A percentile compares a stretch with the other conserved stretches of the same genome.
phyloP scores from a whole-genome alignment of 257 asterid species.

The Primulina huaijiensis region DNA sequence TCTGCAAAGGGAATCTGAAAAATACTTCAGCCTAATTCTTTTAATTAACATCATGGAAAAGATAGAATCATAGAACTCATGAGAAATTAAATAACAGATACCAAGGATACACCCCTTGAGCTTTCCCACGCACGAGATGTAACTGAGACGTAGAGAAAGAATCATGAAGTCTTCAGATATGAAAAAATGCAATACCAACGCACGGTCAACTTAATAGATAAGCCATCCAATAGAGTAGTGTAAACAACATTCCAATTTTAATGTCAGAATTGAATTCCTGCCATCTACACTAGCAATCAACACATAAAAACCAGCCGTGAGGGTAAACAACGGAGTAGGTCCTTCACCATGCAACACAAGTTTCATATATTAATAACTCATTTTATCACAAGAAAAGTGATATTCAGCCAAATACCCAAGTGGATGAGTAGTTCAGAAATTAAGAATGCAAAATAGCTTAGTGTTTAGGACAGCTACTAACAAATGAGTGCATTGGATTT shows the following conservation, averaged over 20 bases:
- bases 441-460: not conserved
- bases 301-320: not conserved
- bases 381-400: not conserved
- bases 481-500: not conserved
- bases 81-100: conserved; percentile 19
- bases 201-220: not conserved
- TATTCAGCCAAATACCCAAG: not conserved
- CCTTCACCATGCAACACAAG: not conserved
- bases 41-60: not conserved
- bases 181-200: not conserved
- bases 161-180: not conserved
- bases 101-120: conserved; percentile 70
- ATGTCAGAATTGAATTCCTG: not conserved
- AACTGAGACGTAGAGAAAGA: conserved; percentile 39
- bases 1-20: conserved; percentile 83
- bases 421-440: not conserved
- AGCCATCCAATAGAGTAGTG: not conserved
- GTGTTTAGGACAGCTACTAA: not conserved
- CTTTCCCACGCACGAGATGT: conserved; percentile 89
- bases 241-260: not conserved
- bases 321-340: not conserved
- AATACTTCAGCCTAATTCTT: conserved; percentile 8
- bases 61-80: not conserved
- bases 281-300: not conserved
- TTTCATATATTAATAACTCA: not conserved